Conservation (phyloP, 2,329 filamentous ascomycete genomes). For the Monilinia polystroma region DNA sequence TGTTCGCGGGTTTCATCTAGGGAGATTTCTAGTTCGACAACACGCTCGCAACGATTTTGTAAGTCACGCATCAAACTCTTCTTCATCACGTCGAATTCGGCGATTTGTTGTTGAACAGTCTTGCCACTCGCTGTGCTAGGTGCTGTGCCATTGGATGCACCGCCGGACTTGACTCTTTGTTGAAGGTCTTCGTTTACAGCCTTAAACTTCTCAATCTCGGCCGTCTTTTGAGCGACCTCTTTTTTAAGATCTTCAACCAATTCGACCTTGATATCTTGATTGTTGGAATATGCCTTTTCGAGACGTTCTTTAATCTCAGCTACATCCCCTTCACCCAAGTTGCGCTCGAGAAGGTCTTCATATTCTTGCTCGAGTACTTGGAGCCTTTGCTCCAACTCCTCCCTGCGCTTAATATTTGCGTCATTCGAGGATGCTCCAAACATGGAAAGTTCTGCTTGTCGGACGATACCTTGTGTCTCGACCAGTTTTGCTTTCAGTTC, state of each 20-base stretch:
- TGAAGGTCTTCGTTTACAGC: slow-evolving; percentile 78
- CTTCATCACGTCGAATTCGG: slow-evolving; percentile 99
- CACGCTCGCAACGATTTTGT: slow-evolving; percentile 96
- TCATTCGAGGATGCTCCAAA: slow-evolving; percentile 67
- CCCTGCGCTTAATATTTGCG: slow-evolving; percentile 64
- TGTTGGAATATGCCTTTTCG: slow-evolving; percentile 72
- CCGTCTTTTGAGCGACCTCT: slow-evolving; percentile 72
- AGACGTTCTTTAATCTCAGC: slow-evolving; percentile 81
- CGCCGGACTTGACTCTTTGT: slow-evolving; percentile 65
- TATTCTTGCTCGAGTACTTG: slow-evolving; percentile 77
- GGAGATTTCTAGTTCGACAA: slow-evolving; percentile 96
- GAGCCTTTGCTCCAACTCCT: slow-evolving; percentile 75
- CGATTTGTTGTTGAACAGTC: slow-evolving; percentile 95
- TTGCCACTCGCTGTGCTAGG: slow-evolving; percentile 71
- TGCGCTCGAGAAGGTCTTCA: slow-evolving; percentile 76
- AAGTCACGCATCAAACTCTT: slow-evolving; percentile 98
- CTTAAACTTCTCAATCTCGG: slow-evolving; percentile 81
- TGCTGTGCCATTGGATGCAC: slow-evolving; percentile 57
- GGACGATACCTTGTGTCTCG: slow-evolving; percentile 87
- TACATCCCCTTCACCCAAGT: slow-evolving; percentile 73
- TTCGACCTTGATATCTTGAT: slow-evolving; percentile 70
- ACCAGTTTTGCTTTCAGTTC: slow-evolving; percentile 75
- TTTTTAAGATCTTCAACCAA: slow-evolving; percentile 74
- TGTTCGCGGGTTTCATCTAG: slow-evolving; percentile 97
- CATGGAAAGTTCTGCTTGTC: slow-evolving; percentile 85